Conservation (phyloP, 305 asterid genomes). For the Striga hermonthica region DNA sequence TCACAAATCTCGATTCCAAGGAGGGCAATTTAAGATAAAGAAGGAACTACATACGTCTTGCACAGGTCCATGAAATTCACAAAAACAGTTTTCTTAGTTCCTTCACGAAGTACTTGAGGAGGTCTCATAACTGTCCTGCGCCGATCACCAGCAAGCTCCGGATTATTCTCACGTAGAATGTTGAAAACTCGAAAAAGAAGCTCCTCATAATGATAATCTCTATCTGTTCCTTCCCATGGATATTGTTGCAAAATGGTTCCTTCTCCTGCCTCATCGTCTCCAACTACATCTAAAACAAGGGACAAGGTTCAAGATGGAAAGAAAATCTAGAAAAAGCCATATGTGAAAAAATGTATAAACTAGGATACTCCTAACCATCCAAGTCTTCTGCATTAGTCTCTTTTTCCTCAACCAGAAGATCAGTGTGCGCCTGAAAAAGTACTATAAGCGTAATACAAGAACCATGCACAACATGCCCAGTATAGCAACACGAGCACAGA, state of each 20-base stretch:
- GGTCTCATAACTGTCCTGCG: slow-evolving; percentile 20
- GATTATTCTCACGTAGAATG: slow-evolving; percentile 19
- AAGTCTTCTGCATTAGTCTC: slow-evolving; percentile 6
- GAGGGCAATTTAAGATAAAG: not conserved
- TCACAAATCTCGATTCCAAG: not conserved
- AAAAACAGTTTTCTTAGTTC: slow-evolving; percentile 16
- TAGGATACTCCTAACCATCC: not conserved
- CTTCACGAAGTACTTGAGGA: slow-evolving; percentile 17
- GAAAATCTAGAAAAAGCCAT: not conserved
- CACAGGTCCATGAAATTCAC: slow-evolving; percentile 18
- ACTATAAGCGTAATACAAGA: not conserved
- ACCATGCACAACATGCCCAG: not conserved
- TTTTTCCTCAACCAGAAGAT: slow-evolving; percentile 13
- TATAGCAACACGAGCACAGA: not conserved
- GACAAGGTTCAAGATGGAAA: not conserved
- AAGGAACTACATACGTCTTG: not conserved
- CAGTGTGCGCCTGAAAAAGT: slow-evolving; percentile 7
- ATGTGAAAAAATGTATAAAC: too few species aligned
- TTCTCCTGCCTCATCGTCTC: slow-evolving; percentile 15
- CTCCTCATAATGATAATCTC: slow-evolving; percentile 16
- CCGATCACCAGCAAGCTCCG: slow-evolving; percentile 19
- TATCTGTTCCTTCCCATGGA: slow-evolving; percentile 11
- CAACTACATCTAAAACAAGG: slow-evolving; percentile 1
- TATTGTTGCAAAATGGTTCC: slow-evolving; percentile 16
- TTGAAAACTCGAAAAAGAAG: slow-evolving; percentile 17